Conservation (phyloP, 2,329 filamentous ascomycete species). For the Aschersonia sp. region DNA sequence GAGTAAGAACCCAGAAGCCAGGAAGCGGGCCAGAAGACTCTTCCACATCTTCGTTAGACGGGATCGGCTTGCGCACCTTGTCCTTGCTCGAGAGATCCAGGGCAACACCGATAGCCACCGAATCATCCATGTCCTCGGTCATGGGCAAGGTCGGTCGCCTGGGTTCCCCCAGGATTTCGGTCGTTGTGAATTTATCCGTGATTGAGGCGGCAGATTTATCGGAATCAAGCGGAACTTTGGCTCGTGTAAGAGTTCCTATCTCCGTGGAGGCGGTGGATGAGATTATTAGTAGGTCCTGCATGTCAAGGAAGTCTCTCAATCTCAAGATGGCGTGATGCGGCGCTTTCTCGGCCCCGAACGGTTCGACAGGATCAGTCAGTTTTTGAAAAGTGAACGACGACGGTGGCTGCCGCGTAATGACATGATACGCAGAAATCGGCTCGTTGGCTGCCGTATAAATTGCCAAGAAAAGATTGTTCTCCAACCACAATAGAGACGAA, state of each 20-base stretch:
- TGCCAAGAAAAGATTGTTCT: conserved; percentile 71
- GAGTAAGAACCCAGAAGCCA: conserved; percentile 70
- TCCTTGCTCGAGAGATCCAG: conserved; percentile 76
- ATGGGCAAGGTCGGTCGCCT: conserved; percentile 63
- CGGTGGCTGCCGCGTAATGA: conserved; percentile 53
- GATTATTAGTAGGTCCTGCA: conserved; percentile 71
- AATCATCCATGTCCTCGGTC: conserved; percentile 40
- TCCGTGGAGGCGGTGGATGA: conserved; percentile 69
- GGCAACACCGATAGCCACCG: conserved; percentile 67
- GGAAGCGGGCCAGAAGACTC: conserved; percentile 71
- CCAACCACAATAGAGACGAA: conserved; percentile 73
- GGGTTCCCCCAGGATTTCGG: conserved; percentile 57
- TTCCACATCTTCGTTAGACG: conserved; percentile 59
- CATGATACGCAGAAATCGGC: conserved; percentile 57
- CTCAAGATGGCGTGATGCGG: conserved; percentile 69
- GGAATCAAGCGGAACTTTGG: conserved; percentile 49
- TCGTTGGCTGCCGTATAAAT: conserved; percentile 57
- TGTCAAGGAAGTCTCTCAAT: conserved; percentile 62
- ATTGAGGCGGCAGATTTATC: conserved; percentile 44
- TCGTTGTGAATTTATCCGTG: conserved; percentile 57
- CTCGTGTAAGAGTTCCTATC: conserved; percentile 63
- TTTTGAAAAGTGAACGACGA: conserved; percentile 57
- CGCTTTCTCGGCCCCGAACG: conserved; percentile 49
- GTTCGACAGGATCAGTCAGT: conserved; percentile 57
- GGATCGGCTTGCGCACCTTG: conserved; percentile 64